Conservation (phyloP, 208 protist genomes). For the Leishmania turanica region DNA sequence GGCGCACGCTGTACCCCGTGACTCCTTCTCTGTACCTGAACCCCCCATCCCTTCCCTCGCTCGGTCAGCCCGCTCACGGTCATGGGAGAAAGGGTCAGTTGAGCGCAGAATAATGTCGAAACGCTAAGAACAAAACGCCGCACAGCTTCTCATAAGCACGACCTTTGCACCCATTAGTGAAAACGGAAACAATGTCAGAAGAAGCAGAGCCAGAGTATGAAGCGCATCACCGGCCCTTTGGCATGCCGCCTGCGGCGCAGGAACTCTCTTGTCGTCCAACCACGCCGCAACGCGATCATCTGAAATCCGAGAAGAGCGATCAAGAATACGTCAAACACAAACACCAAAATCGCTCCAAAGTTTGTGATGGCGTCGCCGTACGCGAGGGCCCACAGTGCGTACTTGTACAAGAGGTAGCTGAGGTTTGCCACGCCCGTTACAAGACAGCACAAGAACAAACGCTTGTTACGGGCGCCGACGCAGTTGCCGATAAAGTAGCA, state of each 20-base stretch:
- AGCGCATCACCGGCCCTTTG: constrained; percentile 6
- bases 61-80: no score
- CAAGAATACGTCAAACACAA: constrained; percentile 32
- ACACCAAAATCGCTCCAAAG: constrained; percentile 44
- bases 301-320: constrained; percentile 42
- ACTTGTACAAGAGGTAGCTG: constrained; percentile 45
- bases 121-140: neutral
- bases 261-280: constrained; percentile 40
- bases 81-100: neutral
- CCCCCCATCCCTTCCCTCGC: neutral
- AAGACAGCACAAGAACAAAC: constrained; percentile 44
- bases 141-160: neutral
- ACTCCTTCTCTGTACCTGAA: neutral
- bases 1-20: neutral
- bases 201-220: constrained; percentile 2
- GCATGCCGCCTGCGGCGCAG: constrained; percentile 19
- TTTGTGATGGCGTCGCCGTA: constrained; percentile 30
- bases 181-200: neutral
- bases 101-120: neutral
- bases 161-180: neutral
- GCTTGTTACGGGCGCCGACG: constrained; percentile 41
- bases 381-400: constrained; percentile 38
- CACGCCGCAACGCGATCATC: constrained; percentile 21
- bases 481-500: constrained; percentile 77
- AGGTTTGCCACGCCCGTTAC: constrained; percentile 44